A percentile compares a stretch with the other conserved stretches of the same genome.
phyloP scores from a whole-genome alignment of 2,329 filamentous ascomycete species.

The Talaromyces pinophilus region DNA sequence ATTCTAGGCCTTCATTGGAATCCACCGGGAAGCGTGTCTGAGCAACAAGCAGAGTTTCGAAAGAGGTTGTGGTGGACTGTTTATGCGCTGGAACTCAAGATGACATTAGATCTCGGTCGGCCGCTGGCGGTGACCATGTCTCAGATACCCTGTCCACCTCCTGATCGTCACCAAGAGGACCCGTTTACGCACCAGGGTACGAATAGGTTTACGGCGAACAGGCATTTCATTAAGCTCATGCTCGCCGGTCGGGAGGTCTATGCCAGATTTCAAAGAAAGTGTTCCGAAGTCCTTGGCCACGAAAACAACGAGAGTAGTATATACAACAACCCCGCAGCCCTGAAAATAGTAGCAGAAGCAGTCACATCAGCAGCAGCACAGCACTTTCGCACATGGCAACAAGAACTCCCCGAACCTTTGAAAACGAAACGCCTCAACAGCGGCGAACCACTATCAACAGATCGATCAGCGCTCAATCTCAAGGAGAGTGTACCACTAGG shows the following conservation, averaged over 20 bases:
- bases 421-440: constrained; percentile 18
- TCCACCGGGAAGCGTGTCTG: constrained; percentile 1
- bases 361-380: constrained; percentile 5
- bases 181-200: neutral
- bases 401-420: constrained; percentile 10
- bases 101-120: constrained; percentile 17
- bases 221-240: constrained; percentile 18
- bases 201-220: constrained; percentile 18
- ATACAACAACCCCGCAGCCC: neutral
- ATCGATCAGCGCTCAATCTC: constrained; percentile 18
- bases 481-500: constrained; percentile 13
- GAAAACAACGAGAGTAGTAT: neutral
- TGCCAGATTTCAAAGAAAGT: constrained; percentile 14
- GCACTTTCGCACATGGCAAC: constrained; percentile 11
- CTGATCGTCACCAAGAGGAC: constrained; percentile 13
- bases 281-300: constrained; percentile 14
- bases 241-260: constrained; percentile 15
- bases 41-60: constrained; percentile 7
- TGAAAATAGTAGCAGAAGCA: constrained; percentile 13
- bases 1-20: constrained; percentile 20
- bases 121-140: constrained; percentile 12
- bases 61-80: constrained; percentile 22
- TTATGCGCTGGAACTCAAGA: constrained; percentile 20
- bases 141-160: constrained; percentile 13
- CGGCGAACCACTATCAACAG: constrained; percentile 19